Evolutionary conservation across 2,329 filamentous ascomycete species (phyloP).

Genomic region (Shiraia bambusicola): DNA sequence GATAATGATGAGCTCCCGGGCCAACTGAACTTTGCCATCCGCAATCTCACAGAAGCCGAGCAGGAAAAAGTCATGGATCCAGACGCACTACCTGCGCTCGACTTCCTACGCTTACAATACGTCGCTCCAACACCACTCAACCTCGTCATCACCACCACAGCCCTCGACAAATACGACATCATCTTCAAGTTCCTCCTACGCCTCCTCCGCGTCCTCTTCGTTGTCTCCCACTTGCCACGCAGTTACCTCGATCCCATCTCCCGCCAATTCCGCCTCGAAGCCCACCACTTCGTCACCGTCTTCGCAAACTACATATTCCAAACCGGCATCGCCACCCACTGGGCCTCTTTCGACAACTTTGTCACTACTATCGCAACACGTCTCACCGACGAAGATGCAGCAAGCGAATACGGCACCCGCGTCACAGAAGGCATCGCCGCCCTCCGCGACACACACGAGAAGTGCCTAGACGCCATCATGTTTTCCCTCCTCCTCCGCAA

Average conservation of each 20-base stretch:
- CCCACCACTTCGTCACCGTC: conserved; percentile 74
- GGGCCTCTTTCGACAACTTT: conserved; percentile 68
- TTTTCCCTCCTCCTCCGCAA: conserved; percentile 72
- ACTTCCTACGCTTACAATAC: conserved; percentile 88
- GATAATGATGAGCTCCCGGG: conserved; percentile 46
- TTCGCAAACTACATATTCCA: conserved; percentile 80
- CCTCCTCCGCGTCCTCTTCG: conserved; percentile 75
- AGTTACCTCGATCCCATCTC: conserved; percentile 22
- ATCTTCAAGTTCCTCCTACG: conserved; percentile 81
- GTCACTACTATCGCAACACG: conserved; percentile 64
- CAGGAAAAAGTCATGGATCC: conserved; percentile 82
- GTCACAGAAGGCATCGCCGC: conserved; percentile 63
- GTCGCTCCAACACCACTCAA: conserved; percentile 71
- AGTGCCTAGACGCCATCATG: conserved; percentile 73
- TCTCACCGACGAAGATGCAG: conserved; percentile 49
- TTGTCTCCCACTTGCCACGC: conserved; percentile 53
- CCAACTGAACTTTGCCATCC: conserved; percentile 70
- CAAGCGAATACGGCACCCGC: conserved; percentile 50
- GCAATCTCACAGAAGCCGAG: conserved; percentile 70
- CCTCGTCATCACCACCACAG: conserved; percentile 68
- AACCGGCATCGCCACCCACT: conserved; percentile 70
- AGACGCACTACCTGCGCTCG: conserved; percentile 80
- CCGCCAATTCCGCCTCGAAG: conserved; percentile 66
- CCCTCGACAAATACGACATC: conserved; percentile 78
- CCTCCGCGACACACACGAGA: conserved; percentile 69